A percentile compares a stretch with the other conserved stretches of the same genome.
Conservation (phyloP, 108 stramenopile genomes). For the Epipyxis sp. region DNA sequence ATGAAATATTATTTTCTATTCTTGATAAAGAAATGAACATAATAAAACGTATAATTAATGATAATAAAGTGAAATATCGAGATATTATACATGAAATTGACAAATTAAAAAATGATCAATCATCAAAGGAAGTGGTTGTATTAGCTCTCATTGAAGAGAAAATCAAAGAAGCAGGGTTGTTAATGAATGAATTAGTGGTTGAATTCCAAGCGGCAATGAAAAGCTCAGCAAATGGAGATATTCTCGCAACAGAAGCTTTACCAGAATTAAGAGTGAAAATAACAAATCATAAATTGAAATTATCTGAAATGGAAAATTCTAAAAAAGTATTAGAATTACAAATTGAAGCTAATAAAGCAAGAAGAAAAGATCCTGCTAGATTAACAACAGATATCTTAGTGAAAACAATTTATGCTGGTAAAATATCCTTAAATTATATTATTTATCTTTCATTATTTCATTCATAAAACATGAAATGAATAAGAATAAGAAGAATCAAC, state of each 20-base stretch:
- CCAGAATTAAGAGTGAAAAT: conserved; percentile 3
- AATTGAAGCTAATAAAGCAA: conserved; percentile 27
- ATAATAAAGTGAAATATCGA: neutral
- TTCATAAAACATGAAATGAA: too few relatives aligned
- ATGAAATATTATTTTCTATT: neutral
- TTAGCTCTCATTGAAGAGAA: neutral
- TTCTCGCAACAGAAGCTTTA: neutral
- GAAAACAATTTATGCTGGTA: neutral
- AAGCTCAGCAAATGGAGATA: neutral
- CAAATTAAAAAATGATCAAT: conserved; percentile 11
- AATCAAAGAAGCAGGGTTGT: neutral
- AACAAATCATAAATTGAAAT: conserved; percentile 2
- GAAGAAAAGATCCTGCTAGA: neutral
- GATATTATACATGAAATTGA: neutral
- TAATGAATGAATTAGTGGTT: neutral
- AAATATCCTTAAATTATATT: neutral
- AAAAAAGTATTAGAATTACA: conserved; percentile 12
- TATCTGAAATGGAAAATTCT: neutral
- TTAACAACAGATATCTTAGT: neutral
- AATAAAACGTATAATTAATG: neutral
- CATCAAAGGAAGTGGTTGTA: neutral
- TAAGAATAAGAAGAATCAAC: too few relatives aligned
- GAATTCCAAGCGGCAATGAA: neutral
- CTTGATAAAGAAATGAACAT: neutral
- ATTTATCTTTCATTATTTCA: too few relatives aligned